Base-by-base conservation (phyloP, 140 eudicot species). In the Anethum foeniculum region DNA sequence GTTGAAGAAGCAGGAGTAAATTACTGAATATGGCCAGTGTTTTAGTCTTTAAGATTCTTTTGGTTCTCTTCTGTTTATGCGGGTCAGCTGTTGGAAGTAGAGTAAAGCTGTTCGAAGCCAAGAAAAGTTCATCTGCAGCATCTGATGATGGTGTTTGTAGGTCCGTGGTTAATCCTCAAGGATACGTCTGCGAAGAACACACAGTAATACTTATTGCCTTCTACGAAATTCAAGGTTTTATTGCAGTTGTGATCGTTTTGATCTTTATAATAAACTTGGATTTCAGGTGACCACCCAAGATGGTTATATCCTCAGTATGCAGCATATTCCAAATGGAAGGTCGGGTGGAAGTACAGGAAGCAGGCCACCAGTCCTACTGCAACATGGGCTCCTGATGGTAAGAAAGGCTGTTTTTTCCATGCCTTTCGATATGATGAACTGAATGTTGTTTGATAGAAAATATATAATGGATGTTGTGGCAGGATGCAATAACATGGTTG, bases 401-500 rank as follows among this genome's bases (percentile, higher is more conserved):
- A 81, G 78, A 34, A 81, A 75, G 49, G 34, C 39, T 2, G 89
- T 80, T 67, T 92, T 93, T 25, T 10, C 32, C 34, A 25, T 47
- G 79, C 62, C 5, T 5, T 25, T 15, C 13, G 2, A 7, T 75
- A 4, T 12, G n/a, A 46, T 28, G 18, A 25, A 14, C 0, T 71
- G 27, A 7, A 38, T 3, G 76, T 36, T 71, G 48, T 71, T 75
- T 75, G 58, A 44, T 11, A 44, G 15, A 74, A 39, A 44, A 74
- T 9, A 18, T 25, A 47, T n/a, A 8, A 46, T 47, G 27, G 39
- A 12, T 75, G n/a, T 62, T 80, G 44, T 48, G 65, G 72, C 76
- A 94, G 97, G 96, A 94, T 30, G 96, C 87, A 10, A 77, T 75
- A 76, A 90, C 98, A 75, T 94, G 98, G 98, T 75, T 94, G 67